Conservation (phyloP, 441 rosid species). For the Capsella rubella region DNA sequence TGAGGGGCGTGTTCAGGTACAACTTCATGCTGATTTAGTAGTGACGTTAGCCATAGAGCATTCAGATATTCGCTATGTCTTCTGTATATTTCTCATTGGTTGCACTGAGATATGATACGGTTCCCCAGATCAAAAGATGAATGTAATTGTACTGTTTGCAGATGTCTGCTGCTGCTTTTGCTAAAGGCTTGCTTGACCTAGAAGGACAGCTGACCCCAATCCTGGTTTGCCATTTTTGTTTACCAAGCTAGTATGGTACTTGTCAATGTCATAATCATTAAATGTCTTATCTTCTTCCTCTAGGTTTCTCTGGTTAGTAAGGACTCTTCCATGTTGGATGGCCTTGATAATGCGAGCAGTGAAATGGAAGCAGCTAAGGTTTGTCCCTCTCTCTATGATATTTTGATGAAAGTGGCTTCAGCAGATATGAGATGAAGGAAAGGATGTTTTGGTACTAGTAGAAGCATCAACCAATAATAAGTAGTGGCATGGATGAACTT, state of each 20-base stretch:
- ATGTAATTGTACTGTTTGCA: slow-evolving; percentile 39
- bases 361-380: slow-evolving; percentile 99
- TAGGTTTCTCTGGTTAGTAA: slow-evolving; percentile 99
- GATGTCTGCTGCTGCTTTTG: slow-evolving; percentile 99
- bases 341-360: slow-evolving; percentile 94
- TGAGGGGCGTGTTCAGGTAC: slow-evolving; percentile 99
- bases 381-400: slow-evolving; percentile 39
- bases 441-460: slow-evolving; percentile 17
- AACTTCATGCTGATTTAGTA: slow-evolving; percentile 21
- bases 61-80: slow-evolving; percentile 18
- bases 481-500: slow-evolving; percentile 15
- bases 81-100: slow-evolving; percentile 31
- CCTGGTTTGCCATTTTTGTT: slow-evolving; percentile 63
- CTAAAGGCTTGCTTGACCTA: slow-evolving; percentile 98
- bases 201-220: slow-evolving; percentile 99
- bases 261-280: slow-evolving; percentile 30
- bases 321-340: slow-evolving; percentile 99
- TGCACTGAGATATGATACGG: slow-evolving; percentile 16
- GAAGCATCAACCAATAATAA: slow-evolving; percentile 25
- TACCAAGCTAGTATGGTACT: slow-evolving; percentile 33
- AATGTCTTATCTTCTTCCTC: slow-evolving; percentile 37
- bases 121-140: slow-evolving; percentile 22
- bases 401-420: slow-evolving; percentile 23
- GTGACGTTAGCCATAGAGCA: slow-evolving; percentile 14
- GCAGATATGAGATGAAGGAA: slow-evolving; percentile 24